These are phyloP conservation scores for Escovopsis sp. DNA, from an alignment of 2,329 filamentous ascomycete species.

Conservation along the genomic window DNA sequence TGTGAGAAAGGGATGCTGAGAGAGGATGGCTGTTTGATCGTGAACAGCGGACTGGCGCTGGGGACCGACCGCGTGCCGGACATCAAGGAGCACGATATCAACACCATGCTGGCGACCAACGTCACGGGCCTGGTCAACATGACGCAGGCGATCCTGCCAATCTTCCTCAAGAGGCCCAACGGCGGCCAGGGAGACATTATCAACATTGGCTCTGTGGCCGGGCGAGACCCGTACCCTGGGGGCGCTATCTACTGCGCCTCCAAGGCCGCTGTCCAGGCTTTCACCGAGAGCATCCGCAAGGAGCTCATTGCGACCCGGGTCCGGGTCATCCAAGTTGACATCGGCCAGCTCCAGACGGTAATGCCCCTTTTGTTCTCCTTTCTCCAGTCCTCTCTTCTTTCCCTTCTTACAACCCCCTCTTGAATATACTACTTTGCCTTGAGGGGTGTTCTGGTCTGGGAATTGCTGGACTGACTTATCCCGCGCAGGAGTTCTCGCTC, in stretches of 20 bases:
- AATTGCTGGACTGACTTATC: neutral
- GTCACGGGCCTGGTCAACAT: slow-evolving; percentile 91
- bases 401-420: too few relatives aligned
- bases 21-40: too few relatives aligned
- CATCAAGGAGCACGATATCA: slow-evolving; percentile 69
- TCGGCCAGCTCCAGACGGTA: slow-evolving; percentile 82
- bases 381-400: too few relatives aligned
- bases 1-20: too few relatives aligned
- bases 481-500: slow-evolving; percentile 60
- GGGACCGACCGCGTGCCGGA: slow-evolving; percentile 74
- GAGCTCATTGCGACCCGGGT: slow-evolving; percentile 72
- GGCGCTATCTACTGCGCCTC: slow-evolving; percentile 88
- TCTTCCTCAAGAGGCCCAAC: slow-evolving; percentile 61
- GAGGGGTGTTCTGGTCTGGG: too few relatives aligned
- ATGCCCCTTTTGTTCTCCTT: too few relatives aligned
- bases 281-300: slow-evolving; percentile 68
- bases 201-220: slow-evolving; percentile 86
- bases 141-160: slow-evolving; percentile 77
- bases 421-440: too few relatives aligned
- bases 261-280: slow-evolving; percentile 75
- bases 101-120: slow-evolving; percentile 82
- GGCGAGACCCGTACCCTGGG: slow-evolving; percentile 68
- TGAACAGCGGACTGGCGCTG: slow-evolving; percentile 64
- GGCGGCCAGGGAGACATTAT: slow-evolving; percentile 84
- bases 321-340: slow-evolving; percentile 75